A percentile compares a stretch with the other conserved stretches of the same genome.
Evolutionary conservation across 176 grass and related monocot species (phyloP).

Genomic region (Oryza longistaminata): DNA sequence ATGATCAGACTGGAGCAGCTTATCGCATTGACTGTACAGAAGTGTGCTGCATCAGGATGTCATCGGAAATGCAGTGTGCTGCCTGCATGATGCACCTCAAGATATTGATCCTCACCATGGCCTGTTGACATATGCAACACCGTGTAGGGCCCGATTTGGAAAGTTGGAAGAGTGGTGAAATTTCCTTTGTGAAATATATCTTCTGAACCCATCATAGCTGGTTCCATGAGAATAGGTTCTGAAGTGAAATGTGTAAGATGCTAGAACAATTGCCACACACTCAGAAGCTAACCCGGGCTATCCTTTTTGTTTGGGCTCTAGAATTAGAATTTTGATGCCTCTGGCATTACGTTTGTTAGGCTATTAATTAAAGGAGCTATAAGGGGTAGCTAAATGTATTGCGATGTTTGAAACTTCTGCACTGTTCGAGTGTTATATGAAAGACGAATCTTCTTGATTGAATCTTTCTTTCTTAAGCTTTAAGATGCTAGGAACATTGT

Average conservation of each 20-base stretch:
- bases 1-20: slow-evolving; percentile 14
- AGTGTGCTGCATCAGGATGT: background rate
- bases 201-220: background rate
- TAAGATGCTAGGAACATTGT: background rate
- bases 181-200: background rate
- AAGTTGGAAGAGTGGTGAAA: background rate
- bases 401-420: background rate
- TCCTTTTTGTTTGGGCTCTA: background rate
- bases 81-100: slow-evolving; percentile 6
- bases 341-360: background rate
- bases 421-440: background rate
- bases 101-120: background rate
- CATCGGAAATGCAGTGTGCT: background rate
- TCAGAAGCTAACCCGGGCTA: background rate
- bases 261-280: background rate
- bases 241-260: background rate
- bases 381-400: background rate
- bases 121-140: background rate
- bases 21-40: background rate
- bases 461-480: background rate
- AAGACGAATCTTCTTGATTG: background rate
- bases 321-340: background rate
- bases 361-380: background rate
- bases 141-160: background rate
- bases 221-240: background rate